Base-by-base conservation (phyloP, 2,329 filamentous ascomycete species). In the Trichoderma polysporum region DNA sequence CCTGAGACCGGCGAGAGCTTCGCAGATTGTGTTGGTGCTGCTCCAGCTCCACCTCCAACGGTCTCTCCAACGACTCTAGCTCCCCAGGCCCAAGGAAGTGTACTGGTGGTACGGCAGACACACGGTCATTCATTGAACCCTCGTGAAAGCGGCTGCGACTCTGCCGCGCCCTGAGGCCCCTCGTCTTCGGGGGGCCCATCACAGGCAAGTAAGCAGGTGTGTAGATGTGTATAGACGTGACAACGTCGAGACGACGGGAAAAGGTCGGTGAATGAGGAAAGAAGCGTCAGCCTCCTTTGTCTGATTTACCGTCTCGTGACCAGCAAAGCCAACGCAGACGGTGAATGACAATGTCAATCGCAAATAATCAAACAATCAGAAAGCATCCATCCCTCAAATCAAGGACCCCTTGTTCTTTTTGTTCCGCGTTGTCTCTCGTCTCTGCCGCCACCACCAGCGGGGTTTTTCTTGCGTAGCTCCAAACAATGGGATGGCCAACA, bases 101-200 rank as follows among this genome's bases (percentile, higher is more conserved):
- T 52, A 85, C 83, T 0, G 91, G 91, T 31, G 92, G 92, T 68
- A 84, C 86, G 67, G 87, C 85, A 74, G 91, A 94, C 35, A 86
- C 83, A 70, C 91, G 88, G 77, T 96, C 92, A 74, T 90, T 92
- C 91, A 97, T 94, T 73, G 90, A 94, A 47, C 91, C 93, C 79
- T 97, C 93, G 41, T 90, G 73, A 85, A 96, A 82, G 79, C 88
- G 76, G 80, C 87, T 81, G 71, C 77, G 78, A 13, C 60, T 68
- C 50, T 59, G 68, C 71, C 76, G 65, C 68, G 69, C 35, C 72
- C 72, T 79, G 68, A 79, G 75, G 68, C 79, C 75, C 68, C 75
- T 66, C 67, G 71, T 72, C 52, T 67, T 68, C 39, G 75, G 73
- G 12, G 74, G 73, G 64, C 73, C 74, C 75, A 76, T 78, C 47